Conservation (phyloP, 805 yeast genomes). For the Candida montana region DNA sequence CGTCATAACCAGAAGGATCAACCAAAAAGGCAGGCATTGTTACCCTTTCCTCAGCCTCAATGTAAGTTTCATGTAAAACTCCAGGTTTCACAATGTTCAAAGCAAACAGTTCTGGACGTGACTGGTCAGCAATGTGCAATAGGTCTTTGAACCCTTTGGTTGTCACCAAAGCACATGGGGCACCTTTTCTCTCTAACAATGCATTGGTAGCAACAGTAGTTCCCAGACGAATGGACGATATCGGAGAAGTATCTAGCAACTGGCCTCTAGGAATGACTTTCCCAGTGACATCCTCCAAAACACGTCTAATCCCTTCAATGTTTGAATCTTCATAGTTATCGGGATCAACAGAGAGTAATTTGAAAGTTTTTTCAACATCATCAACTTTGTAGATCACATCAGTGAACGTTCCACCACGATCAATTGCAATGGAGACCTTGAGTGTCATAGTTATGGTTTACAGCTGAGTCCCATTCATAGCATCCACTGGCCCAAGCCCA, state of each 20-base stretch:
- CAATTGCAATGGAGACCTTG: slow-evolving; percentile 16
- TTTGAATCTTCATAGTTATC: slow-evolving; percentile 44
- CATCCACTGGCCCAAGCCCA: neutral
- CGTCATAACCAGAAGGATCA: slow-evolving; percentile 44
- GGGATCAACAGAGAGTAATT: slow-evolving; percentile 44
- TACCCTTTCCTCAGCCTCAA: slow-evolving; percentile 47
- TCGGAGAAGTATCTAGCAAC: slow-evolving; percentile 31
- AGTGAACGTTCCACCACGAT: slow-evolving; percentile 41
- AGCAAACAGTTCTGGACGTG: slow-evolving; percentile 47
- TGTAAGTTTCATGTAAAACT: slow-evolving; percentile 37
- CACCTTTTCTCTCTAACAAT: slow-evolving; percentile 47
- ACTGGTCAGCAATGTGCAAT: slow-evolving; percentile 46
- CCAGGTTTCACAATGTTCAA: slow-evolving; percentile 43
- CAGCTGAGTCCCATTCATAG: too few species aligned
- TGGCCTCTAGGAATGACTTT: slow-evolving; percentile 27
- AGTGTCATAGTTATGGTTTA: slow-evolving; percentile 6
- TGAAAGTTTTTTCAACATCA: slow-evolving; percentile 38
- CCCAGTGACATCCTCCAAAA: slow-evolving; percentile 35
- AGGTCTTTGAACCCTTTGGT: slow-evolving; percentile 49
- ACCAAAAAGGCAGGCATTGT: slow-evolving; percentile 64
- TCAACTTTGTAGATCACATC: slow-evolving; percentile 41
- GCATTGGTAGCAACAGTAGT: slow-evolving; percentile 54
- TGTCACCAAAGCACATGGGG: slow-evolving; percentile 40
- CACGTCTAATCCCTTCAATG: slow-evolving; percentile 45
- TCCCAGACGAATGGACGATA: slow-evolving; percentile 41